Conservation (phyloP, 352 stramenopile genomes). For the Pythium phragmiticola region DNA sequence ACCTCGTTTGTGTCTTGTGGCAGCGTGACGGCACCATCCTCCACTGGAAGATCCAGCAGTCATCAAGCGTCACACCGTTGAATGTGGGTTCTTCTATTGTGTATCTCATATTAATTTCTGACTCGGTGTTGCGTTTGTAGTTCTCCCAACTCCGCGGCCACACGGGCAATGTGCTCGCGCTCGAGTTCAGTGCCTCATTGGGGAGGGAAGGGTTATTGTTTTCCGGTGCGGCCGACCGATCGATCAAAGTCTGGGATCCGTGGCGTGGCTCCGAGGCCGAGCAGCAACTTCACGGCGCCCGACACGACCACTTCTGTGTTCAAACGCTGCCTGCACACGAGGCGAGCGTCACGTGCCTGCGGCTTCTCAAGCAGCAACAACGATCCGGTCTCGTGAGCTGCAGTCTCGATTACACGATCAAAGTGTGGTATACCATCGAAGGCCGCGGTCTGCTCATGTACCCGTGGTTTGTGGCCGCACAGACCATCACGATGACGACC, state of each 20-base stretch:
- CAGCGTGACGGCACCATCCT: conserved; percentile 66
- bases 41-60: conserved; percentile 53
- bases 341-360: conserved; percentile 51
- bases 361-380: conserved; percentile 45
- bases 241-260: conserved; percentile 74
- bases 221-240: conserved; percentile 60
- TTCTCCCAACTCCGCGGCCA: conserved; percentile 49
- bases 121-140: conserved; percentile 24
- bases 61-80: conserved; percentile 41
- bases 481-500: conserved; percentile 54
- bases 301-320: conserved; percentile 43
- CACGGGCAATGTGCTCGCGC: conserved; percentile 42
- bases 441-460: conserved; percentile 63
- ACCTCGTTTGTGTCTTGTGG: neutral
- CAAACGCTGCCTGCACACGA: conserved; percentile 63
- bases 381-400: conserved; percentile 61
- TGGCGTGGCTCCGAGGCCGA: conserved; percentile 45
- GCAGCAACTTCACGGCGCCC: conserved; percentile 27
- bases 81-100: conserved; percentile 30
- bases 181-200: conserved; percentile 45
- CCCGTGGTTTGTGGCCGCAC: conserved; percentile 59
- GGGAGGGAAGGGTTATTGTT: conserved; percentile 61
- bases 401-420: conserved; percentile 67
- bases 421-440: conserved; percentile 60
- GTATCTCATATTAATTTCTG: neutral